A percentile compares a stretch with the other conserved stretches of the same genome.
Evolutionary conservation across 2,329 filamentous ascomycete genomes (phyloP).

Genomic region (Xylaria multiplex): DNA sequence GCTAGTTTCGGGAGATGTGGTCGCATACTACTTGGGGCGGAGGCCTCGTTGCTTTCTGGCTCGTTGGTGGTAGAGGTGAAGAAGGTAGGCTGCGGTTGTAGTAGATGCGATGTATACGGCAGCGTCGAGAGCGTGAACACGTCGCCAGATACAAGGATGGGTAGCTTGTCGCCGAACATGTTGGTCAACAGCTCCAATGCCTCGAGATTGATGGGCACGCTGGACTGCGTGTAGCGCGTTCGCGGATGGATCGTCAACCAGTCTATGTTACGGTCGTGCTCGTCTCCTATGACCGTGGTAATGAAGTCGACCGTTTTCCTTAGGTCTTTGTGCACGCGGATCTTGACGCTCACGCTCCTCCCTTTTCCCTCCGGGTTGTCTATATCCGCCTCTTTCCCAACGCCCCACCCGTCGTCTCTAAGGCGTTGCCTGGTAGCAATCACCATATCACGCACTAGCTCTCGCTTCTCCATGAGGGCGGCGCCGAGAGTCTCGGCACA

Average conservation of each 20-base stretch:
- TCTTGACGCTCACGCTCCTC: slow-evolving; percentile 75
- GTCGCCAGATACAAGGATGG: slow-evolving; percentile 75
- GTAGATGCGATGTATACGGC: slow-evolving; percentile 55
- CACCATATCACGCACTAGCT: slow-evolving; percentile 74
- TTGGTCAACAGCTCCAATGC: slow-evolving; percentile 66
- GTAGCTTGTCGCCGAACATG: slow-evolving; percentile 64
- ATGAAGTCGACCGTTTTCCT: slow-evolving; percentile 71
- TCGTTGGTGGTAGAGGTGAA: slow-evolving; percentile 34
- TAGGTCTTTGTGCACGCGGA: slow-evolving; percentile 73
- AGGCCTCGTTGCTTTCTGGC: slow-evolving; percentile 2
- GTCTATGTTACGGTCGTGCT: slow-evolving; percentile 64
- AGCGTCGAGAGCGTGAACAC: slow-evolving; percentile 67
- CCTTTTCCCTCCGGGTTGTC: slow-evolving; percentile 52
- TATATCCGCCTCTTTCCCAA: slow-evolving; percentile 47
- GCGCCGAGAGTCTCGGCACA: slow-evolving; percentile 74
- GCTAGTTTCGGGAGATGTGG: slow-evolving; percentile 60
- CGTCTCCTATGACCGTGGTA: slow-evolving; percentile 67
- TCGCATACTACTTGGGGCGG: slow-evolving; percentile 33
- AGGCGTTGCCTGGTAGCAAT: slow-evolving; percentile 64
- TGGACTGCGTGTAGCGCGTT: slow-evolving; percentile 69
- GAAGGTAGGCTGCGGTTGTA: slow-evolving; percentile 43
- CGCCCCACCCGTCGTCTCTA: slow-evolving; percentile 62
- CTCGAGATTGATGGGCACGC: slow-evolving; percentile 68
- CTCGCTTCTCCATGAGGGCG: slow-evolving; percentile 72
- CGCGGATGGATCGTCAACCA: slow-evolving; percentile 77